A percentile compares a stretch with the other conserved stretches of the same genome.
These are phyloP conservation scores for Fusarium chaquense DNA, from an alignment of 2,329 filamentous ascomycete genomes.

Conservation along the genomic window DNA sequence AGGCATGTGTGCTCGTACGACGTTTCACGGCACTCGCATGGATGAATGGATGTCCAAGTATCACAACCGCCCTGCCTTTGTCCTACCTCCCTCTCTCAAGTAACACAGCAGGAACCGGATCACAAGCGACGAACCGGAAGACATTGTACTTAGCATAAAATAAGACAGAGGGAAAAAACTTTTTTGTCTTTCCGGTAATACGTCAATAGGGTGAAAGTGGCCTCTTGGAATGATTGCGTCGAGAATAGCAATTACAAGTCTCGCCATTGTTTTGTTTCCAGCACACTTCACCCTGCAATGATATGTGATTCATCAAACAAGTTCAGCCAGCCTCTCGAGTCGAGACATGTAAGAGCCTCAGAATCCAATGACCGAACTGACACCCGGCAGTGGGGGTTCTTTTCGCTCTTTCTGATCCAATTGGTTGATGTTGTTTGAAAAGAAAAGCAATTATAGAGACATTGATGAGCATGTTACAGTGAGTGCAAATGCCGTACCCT, in stretches of 20 bases:
- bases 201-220: slow-evolving; percentile 21
- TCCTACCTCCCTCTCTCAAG: slow-evolving; percentile 9
- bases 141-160: neutral
- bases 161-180: slow-evolving; percentile 3
- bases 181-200: slow-evolving; percentile 27
- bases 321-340: neutral
- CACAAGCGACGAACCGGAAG: slow-evolving; percentile 33
- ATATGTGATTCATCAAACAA: neutral
- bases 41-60: slow-evolving; percentile 13
- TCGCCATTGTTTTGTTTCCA: slow-evolving; percentile 24
- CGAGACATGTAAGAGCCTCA: slow-evolving; percentile 22
- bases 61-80: slow-evolving; percentile 33
- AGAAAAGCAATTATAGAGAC: slow-evolving; percentile 15
- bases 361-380: slow-evolving; percentile 13
- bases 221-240: slow-evolving; percentile 28
- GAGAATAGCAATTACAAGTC: slow-evolving; percentile 4
- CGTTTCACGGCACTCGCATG: slow-evolving; percentile 33
- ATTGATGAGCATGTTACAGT: neutral
- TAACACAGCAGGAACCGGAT: slow-evolving; percentile 32
- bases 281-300: slow-evolving; percentile 31
- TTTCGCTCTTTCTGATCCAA: neutral
- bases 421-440: slow-evolving; percentile 4
- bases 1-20: slow-evolving; percentile 27
- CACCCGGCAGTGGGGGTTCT: slow-evolving; percentile 2
- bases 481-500: slow-evolving; percentile 33